Evolutionary conservation across 2,329 filamentous ascomycete species (phyloP), one percentile per base, ranked within the genome.

Genomic region (Aureobasidium namibiae): DNA sequence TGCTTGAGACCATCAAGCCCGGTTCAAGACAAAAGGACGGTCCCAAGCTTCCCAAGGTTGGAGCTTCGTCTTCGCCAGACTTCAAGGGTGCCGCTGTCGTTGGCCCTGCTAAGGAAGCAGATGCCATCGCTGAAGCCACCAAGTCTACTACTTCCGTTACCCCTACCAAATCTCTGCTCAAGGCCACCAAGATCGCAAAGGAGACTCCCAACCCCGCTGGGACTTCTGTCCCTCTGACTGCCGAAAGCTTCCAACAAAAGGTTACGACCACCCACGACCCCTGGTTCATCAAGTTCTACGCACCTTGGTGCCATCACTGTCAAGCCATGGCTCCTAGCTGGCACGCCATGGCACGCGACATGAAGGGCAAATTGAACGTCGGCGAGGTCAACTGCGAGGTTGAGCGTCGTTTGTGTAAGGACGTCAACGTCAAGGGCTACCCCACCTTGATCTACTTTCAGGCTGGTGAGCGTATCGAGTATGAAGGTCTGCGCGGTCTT

Each of bases 231-330:
- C 75, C 85, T 7, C 80, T 99, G 56, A 91, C 85, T 2, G 86
- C 89, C 0, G 91, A 96, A 69, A 89, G 80, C 63, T 99, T 99
- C 76, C 87, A 95, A 70, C 85, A 83, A 60, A 78, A 87, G 38
- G 92, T 99, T 48, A 95, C 90, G 3, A 88, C 86, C 71, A 91
- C 90, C 0, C 84, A 89, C 63, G 91, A 97, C 63, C 87, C 92
- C 6, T 99, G 94, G 94, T 96, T 99, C 70, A 85, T 99, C 79
- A 99, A 99, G 74, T 97, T 99, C 72, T 97, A 96, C 72, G 92
- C 90, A 18, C 95, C 94, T 6, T 97, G 92, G 94, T 99, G 94
- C 73, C 85, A 86, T 66, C 94, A 99, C 74, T 99, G 95, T 74
- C 89, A 96, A 75, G 89, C 89, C 38, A 85, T 99, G 81, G 90